Conservation (phyloP, 1,284 basidiomycete species). For the Waitea zeae region DNA sequence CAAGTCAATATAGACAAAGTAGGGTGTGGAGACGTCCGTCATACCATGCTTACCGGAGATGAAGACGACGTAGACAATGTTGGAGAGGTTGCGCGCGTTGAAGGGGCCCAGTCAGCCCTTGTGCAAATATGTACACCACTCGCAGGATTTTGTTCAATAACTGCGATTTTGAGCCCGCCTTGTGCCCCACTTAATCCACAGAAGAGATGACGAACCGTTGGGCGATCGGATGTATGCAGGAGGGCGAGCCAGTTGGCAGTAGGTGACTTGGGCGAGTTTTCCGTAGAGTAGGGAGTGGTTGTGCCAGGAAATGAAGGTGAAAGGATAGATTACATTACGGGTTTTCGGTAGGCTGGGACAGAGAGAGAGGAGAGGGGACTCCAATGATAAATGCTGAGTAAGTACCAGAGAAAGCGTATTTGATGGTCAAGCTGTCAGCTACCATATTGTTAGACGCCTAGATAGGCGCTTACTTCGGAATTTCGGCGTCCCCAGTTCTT, state of each 20-base stretch:
- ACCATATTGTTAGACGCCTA: no score
- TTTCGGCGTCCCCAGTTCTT: no score
- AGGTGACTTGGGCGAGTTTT: conserved; percentile 59
- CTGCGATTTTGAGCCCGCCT: conserved; percentile 52
- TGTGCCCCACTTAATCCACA: conserved; percentile 70
- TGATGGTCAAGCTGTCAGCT: no score
- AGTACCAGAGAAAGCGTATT: no score
- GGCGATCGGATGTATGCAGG: conserved; percentile 38
- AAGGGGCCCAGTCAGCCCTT: conserved; percentile 45
- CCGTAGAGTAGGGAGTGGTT: conserved; percentile 41
- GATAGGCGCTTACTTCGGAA: no score
- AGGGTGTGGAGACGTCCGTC: conserved; percentile 67
- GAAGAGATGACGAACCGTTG: conserved; percentile 67
- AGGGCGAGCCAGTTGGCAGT: conserved; percentile 75
- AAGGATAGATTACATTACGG: conserved; percentile 40
- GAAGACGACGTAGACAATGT: conserved; percentile 78
- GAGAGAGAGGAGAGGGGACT: neutral
- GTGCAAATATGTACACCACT: conserved; percentile 62
- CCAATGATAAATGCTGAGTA: no score
- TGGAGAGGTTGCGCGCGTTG: conserved; percentile 54
- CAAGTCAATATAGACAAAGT: conserved; percentile 60
- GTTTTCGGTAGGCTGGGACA: conserved; percentile 76
- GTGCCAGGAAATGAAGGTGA: conserved; percentile 64
- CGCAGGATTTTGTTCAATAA: conserved; percentile 27
- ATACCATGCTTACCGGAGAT: conserved; percentile 93